Conservation (phyloP, 73 alveolate species). For the Loxodes magnus region DNA sequence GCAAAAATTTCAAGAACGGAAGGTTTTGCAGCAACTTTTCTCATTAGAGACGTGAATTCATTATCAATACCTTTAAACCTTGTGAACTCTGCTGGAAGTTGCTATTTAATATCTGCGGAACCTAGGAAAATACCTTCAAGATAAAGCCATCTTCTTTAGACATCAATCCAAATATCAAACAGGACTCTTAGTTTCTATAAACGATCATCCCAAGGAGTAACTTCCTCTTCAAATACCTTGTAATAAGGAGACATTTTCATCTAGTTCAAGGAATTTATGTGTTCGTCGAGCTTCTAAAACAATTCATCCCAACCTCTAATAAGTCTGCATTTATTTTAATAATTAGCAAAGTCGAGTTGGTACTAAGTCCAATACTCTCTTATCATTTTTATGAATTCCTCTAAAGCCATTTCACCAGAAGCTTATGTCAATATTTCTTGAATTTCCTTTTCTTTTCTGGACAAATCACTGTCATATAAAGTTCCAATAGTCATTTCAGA, state of each 20-base stretch:
- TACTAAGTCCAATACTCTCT: constrained; percentile 24
- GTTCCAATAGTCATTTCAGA: constrained; percentile 57
- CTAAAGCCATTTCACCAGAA: constrained; percentile 92
- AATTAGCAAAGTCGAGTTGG: constrained; percentile 92
- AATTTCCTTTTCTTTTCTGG: constrained; percentile 68
- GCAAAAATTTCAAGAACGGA: constrained; percentile 77
- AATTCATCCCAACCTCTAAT: constrained; percentile 99
- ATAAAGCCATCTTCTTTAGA: constrained; percentile 98
- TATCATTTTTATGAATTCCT: constrained; percentile 68
- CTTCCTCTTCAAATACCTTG: constrained; percentile 91
- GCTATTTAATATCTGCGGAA: constrained; percentile 97
- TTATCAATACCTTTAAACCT: constrained; percentile 94
- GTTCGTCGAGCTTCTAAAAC: constrained; percentile 95
- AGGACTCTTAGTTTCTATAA: constrained; percentile 89
- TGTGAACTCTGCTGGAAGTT: constrained; percentile 92
- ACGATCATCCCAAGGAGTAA: constrained; percentile 96
- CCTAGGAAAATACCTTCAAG: constrained; percentile 99
- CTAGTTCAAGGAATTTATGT: constrained; percentile 87
- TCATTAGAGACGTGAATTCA: constrained; percentile 94
- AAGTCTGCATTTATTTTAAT: constrained; percentile 95
- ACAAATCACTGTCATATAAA: constrained; percentile 70
- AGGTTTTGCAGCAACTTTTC: constrained; percentile 97
- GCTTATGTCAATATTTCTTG: constrained; percentile 85
- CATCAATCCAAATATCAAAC: constrained; percentile 99
- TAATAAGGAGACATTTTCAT: constrained; percentile 99